A percentile compares a stretch with the other conserved stretches of the same genome.
phyloP scores from a whole-genome alignment of 2,329 filamentous ascomycete species.

The Neobulgaria alba region DNA sequence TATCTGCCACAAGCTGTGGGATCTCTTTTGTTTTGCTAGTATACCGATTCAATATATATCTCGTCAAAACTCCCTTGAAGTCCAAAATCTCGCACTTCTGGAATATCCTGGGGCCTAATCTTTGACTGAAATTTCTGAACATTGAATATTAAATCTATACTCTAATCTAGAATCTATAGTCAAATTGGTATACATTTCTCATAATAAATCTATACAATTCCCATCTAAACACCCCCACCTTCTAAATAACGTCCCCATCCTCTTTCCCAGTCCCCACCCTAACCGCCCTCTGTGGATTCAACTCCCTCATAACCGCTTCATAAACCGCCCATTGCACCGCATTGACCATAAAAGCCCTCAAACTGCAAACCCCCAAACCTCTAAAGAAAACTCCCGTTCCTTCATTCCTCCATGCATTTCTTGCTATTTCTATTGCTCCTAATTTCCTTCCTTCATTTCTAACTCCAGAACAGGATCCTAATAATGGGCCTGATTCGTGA shows the following conservation, averaged over 20 bases:
- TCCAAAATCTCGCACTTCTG: too few species aligned
- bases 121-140: too few species aligned
- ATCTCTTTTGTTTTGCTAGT: too few species aligned
- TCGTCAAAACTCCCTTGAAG: too few species aligned
- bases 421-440: slow-evolving; percentile 56
- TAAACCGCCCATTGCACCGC: slow-evolving; percentile 90
- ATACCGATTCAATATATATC: too few species aligned
- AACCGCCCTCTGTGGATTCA: slow-evolving; percentile 26
- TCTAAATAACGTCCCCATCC: slow-evolving; percentile 47
- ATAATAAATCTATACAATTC: background rate
- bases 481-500: slow-evolving; percentile 22
- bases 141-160: background rate
- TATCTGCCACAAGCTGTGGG: too few species aligned
- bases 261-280: background rate
- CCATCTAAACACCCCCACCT: slow-evolving; percentile 5
- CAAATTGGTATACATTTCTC: too few species aligned
- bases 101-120: too few species aligned
- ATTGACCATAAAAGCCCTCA: slow-evolving; percentile 85
- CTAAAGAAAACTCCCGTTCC: slow-evolving; percentile 60
- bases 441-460: slow-evolving; percentile 25
- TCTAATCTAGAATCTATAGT: background rate
- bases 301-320: slow-evolving; percentile 70
- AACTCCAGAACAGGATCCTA: slow-evolving; percentile 24
- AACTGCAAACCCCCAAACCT: slow-evolving; percentile 71
- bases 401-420: slow-evolving; percentile 54